Percentiles rank a stretch among this genome's conserved stretches.
Evolutionary conservation across 805 yeast genomes (phyloP).

Genomic region (Starmerella floris): DNA sequence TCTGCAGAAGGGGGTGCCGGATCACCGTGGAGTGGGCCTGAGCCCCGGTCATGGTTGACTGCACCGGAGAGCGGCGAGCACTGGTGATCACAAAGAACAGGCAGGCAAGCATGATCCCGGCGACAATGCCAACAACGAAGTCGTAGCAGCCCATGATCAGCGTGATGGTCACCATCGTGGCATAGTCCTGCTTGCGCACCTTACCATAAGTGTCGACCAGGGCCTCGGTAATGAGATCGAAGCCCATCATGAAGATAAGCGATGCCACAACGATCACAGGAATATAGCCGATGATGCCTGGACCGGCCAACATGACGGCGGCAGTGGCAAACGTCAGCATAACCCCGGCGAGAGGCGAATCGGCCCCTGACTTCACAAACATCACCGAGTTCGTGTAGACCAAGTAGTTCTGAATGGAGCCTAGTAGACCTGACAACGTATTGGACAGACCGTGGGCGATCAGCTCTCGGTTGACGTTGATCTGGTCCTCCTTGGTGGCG

Average conservation of each 20-base stretch:
- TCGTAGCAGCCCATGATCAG: slow-evolving; percentile 91
- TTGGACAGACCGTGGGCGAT: slow-evolving; percentile 93
- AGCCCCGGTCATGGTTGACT: slow-evolving; percentile 71
- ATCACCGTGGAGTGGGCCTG: slow-evolving; percentile 85
- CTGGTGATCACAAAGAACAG: slow-evolving; percentile 91
- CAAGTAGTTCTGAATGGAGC: slow-evolving; percentile 85
- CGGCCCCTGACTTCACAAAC: slow-evolving; percentile 91
- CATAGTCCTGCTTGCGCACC: slow-evolving; percentile 62
- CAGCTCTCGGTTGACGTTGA: slow-evolving; percentile 83
- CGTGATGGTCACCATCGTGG: slow-evolving; percentile 76
- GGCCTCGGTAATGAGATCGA: slow-evolving; percentile 79
- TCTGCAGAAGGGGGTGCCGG: slow-evolving; percentile 79
- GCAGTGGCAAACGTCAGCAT: slow-evolving; percentile 72
- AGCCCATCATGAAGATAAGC: slow-evolving; percentile 76
- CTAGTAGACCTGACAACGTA: slow-evolving; percentile 64
- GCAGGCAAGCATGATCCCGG: slow-evolving; percentile 83
- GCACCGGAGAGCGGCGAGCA: slow-evolving; percentile 67
- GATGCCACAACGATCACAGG: slow-evolving; percentile 96
- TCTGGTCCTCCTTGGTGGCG: slow-evolving; percentile 60
- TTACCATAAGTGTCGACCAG: slow-evolving; percentile 71
- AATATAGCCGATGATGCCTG: slow-evolving; percentile 80
- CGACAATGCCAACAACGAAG: slow-evolving; percentile 82
- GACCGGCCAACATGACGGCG: slow-evolving; percentile 74
- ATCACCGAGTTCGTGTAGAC: slow-evolving; percentile 89
- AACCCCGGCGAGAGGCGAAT: slow-evolving; percentile 77